A percentile compares a stretch with the other conserved stretches of the same genome.
Evolutionary conservation across 176 grass and related monocot species (phyloP).

Genomic region (Rhynchospora breviuscula): DNA sequence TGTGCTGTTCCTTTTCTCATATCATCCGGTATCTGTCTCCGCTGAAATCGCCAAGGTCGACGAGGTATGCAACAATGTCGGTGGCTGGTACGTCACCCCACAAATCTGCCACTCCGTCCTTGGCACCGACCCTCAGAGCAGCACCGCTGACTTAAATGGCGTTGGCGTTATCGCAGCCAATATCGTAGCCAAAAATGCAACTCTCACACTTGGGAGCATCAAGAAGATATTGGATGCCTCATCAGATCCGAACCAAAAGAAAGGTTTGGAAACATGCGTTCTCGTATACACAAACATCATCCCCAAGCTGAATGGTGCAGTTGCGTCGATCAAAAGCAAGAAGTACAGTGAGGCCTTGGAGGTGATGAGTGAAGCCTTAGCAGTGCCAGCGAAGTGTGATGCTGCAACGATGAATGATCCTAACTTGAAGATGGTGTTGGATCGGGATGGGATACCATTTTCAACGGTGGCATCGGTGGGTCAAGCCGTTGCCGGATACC

Average conservation of each 20-base stretch:
- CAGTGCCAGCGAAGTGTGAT: background rate
- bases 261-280: background rate
- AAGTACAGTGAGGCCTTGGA: background rate
- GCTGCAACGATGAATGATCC: background rate
- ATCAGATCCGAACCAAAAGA: background rate
- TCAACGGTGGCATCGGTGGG: background rate
- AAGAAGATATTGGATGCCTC: background rate
- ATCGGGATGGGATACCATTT: background rate
- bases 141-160: background rate
- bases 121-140: background rate
- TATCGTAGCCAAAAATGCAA: background rate
- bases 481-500: background rate
- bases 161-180: background rate
- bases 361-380: background rate
- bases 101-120: background rate
- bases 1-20: background rate
- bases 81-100: background rate
- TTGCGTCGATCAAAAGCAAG: background rate
- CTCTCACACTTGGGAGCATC: background rate
- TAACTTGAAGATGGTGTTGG: background rate
- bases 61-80: background rate
- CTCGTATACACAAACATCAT: background rate
- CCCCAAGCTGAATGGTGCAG: background rate
- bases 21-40: background rate
- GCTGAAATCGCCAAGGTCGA: background rate